Conservation (phyloP, 805 yeast species). For the Lipomyces chichibuensis region DNA sequence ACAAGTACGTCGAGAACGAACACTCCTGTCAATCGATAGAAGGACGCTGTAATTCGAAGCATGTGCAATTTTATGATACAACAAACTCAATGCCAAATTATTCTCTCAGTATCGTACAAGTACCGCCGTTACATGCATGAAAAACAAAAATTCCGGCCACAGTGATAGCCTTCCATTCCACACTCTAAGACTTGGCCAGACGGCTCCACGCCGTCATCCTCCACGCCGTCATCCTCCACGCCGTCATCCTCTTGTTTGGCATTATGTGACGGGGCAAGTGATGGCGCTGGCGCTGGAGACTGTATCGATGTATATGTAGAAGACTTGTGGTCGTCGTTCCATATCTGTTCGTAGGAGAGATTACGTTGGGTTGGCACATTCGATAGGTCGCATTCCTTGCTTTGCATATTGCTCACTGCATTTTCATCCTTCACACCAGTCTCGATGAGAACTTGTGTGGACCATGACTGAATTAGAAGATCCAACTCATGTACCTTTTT, state of each 20-base stretch:
- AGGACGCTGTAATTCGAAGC: no score
- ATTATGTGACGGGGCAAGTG: background rate
- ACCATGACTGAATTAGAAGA: conserved; percentile 9
- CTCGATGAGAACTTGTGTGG: background rate
- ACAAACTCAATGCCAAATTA: background rate
- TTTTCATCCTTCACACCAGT: background rate
- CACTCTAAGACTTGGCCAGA: conserved; percentile 6
- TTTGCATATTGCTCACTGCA: no score
- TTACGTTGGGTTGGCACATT: no score
- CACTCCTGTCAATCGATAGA: background rate
- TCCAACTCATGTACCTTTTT: conserved; percentile 5
- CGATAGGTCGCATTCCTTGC: no score
- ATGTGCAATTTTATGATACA: no score
- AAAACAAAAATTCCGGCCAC: conserved; percentile 33
- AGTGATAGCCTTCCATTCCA: conserved; percentile 28
- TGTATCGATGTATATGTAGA: background rate
- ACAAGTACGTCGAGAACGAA: background rate
- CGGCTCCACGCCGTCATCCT: background rate
- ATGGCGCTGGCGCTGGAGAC: background rate
- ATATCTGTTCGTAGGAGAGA: no score
- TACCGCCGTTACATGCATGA: conserved; percentile 17
- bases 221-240: no score
- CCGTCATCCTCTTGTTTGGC: background rate
- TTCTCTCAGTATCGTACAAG: background rate
- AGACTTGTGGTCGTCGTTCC: no score